Percentiles rank a stretch among this genome's conserved stretches.
These are phyloP conservation scores for Sparassis latifolia DNA, from an alignment of 1,284 basidiomycete species.

Conservation along the genomic window DNA sequence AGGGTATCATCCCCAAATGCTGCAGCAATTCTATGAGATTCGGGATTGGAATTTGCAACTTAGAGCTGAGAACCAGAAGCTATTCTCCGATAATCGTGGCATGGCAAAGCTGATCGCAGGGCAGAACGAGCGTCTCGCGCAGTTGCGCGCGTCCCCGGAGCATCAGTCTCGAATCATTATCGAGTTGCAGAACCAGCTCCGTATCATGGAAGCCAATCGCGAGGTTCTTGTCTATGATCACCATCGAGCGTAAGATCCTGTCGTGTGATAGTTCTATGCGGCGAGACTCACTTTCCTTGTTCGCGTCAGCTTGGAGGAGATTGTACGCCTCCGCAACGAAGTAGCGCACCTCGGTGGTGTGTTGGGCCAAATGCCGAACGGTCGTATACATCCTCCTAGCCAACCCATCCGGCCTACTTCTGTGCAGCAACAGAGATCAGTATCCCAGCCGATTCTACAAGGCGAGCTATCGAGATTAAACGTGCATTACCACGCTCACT, in stretches of 20 bases:
- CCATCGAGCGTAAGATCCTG: slow-evolving; percentile 11
- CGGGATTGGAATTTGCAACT: slow-evolving; percentile 25
- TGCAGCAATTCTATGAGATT: slow-evolving; percentile 27
- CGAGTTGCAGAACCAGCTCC: slow-evolving; percentile 12
- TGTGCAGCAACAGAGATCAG: too few relatives aligned
- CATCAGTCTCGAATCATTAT: slow-evolving; percentile 3
- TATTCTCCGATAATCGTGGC: slow-evolving; percentile 44
- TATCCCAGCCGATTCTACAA: too few relatives aligned
- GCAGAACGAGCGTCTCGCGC: slow-evolving; percentile 13
- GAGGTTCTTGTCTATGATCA: slow-evolving; percentile 8
- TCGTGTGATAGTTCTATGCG: too few relatives aligned
- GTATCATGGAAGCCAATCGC: slow-evolving; percentile 8
- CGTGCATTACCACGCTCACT: too few relatives aligned
- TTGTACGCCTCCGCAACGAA: too few relatives aligned
- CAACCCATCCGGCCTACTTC: too few relatives aligned
- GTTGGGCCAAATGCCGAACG: too few relatives aligned
- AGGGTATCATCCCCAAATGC: slow-evolving; percentile 37
- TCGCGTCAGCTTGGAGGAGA: too few relatives aligned
- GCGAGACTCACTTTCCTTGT: too few relatives aligned
- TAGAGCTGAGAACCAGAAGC: slow-evolving; percentile 37
- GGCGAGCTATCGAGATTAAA: too few relatives aligned
- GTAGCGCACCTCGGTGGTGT: too few relatives aligned
- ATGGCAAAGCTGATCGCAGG: slow-evolving; percentile 13
- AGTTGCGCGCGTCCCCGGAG: slow-evolving; percentile 4
- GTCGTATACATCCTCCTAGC: too few relatives aligned